Conservation (phyloP, 164 flowering plant genomes). For the Aristolochia contorta region DNA sequence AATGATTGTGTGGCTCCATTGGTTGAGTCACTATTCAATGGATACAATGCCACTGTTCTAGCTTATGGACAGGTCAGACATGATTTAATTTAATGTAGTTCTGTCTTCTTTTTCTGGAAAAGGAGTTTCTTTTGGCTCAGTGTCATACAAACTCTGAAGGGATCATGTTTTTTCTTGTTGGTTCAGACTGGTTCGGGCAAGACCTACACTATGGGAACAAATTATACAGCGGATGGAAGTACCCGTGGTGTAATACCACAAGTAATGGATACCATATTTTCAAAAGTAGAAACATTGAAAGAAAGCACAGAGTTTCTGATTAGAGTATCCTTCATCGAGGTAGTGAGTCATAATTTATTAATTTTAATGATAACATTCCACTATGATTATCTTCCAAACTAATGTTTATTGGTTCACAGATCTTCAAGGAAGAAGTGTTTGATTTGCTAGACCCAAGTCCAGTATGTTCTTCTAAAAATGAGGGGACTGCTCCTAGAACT, state of each 20-base stretch:
- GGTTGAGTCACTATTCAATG: constrained; percentile 73
- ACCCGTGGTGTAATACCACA: constrained; percentile 64
- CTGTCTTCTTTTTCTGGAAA: neutral
- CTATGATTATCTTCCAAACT: neutral
- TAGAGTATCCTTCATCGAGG: constrained; percentile 96
- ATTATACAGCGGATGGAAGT: constrained; percentile 55
- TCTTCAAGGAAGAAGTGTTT: constrained; percentile 93
- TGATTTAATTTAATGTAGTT: neutral
- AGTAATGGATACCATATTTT: constrained; percentile 73
- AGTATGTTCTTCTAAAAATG: constrained; percentile 23
- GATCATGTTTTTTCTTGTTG: neutral
- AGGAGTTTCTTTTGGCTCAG: neutral
- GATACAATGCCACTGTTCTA: constrained; percentile 92
- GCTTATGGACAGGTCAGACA: constrained; percentile 90
- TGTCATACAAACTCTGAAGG: neutral
- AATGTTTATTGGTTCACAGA: constrained; percentile 28
- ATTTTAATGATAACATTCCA: neutral
- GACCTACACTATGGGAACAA: constrained; percentile 97
- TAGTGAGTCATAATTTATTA: constrained; percentile 5
- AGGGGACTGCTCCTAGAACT: constrained; percentile 34
- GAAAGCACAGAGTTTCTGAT: constrained; percentile 58
- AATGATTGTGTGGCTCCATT: constrained; percentile 77
- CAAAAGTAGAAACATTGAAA: constrained; percentile 39
- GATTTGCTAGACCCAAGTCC: constrained; percentile 63
- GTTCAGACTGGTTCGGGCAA: constrained; percentile 95